A percentile compares a stretch with the other conserved stretches of the same genome.
phyloP scores from a whole-genome alignment of 2,329 filamentous ascomycete species.

The Niveomyces coronatus region DNA sequence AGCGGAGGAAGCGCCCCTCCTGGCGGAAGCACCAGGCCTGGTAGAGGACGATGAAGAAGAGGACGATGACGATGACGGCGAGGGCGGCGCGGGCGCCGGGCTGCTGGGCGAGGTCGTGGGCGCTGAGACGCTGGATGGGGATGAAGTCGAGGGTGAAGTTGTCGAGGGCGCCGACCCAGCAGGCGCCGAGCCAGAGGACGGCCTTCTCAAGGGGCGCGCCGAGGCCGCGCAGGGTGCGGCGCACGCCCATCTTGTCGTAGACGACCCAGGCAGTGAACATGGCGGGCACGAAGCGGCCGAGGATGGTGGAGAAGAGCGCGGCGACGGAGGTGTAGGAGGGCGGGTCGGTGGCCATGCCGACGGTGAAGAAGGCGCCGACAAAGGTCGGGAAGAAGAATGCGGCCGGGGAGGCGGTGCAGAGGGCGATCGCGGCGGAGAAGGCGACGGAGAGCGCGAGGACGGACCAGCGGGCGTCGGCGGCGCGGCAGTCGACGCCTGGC shows the following conservation, averaged over 20 bases:
- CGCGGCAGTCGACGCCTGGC: slow-evolving; percentile 52
- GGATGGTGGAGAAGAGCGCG: slow-evolving; percentile 62
- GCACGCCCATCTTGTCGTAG: slow-evolving; percentile 71
- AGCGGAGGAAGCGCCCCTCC: slow-evolving; percentile 69
- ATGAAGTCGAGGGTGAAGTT: slow-evolving; percentile 96
- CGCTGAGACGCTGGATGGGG: slow-evolving; percentile 83
- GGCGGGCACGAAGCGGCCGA: slow-evolving; percentile 78
- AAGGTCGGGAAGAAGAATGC: slow-evolving; percentile 83
- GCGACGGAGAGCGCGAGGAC: slow-evolving; percentile 70
- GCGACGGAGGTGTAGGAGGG: slow-evolving; percentile 59
- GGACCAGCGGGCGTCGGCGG: slow-evolving; percentile 73
- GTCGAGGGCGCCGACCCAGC: slow-evolving; percentile 83
- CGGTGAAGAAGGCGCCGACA: slow-evolving; percentile 75
- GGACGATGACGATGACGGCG: slow-evolving; percentile 61
- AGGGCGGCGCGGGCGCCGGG: slow-evolving; percentile 81
- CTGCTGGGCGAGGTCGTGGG: slow-evolving; percentile 78
- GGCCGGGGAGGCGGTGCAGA: slow-evolving; percentile 69
- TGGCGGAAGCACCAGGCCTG: slow-evolving; percentile 82
- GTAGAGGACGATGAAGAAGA: slow-evolving; percentile 56
- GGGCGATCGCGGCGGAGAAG: slow-evolving; percentile 66
- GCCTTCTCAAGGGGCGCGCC: slow-evolving; percentile 84
- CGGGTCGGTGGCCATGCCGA: slow-evolving; percentile 81
- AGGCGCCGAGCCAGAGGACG: slow-evolving; percentile 77
- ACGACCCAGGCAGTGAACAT: slow-evolving; percentile 82
- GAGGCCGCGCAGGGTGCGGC: slow-evolving; percentile 59